Percentiles rank a stretch among this genome's conserved stretches.
Evolutionary conservation across 495 filamentous ascomycete species (phyloP).

Genomic region (Penicillium coprophilum): DNA sequence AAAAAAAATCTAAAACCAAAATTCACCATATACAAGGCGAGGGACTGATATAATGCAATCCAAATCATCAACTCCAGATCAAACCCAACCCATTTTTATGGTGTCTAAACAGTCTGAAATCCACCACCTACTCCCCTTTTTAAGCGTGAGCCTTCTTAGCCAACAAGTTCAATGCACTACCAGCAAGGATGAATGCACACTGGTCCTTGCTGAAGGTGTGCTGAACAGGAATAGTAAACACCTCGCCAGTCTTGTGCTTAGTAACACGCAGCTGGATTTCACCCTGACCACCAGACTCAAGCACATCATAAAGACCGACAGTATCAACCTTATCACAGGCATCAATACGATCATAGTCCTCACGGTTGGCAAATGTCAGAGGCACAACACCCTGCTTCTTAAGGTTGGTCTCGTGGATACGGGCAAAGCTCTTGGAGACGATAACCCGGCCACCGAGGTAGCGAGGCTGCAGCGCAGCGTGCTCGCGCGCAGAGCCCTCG

Average conservation of each 20-base stretch:
- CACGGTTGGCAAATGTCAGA: slow-evolving; percentile 78
- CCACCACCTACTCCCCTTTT: not conserved
- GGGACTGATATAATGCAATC: slow-evolving; percentile 18
- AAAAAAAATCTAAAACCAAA: slow-evolving; percentile 22
- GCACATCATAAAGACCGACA: slow-evolving; percentile 76
- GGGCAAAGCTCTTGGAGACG: slow-evolving; percentile 86
- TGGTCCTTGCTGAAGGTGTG: slow-evolving; percentile 88
- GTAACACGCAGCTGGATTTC: slow-evolving; percentile 67
- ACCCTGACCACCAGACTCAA: slow-evolving; percentile 76
- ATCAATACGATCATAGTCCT: slow-evolving; percentile 80
- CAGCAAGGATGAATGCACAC: slow-evolving; percentile 85
- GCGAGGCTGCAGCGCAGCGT: slow-evolving; percentile 93
- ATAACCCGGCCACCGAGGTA: slow-evolving; percentile 90
- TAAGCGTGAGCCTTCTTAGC: slow-evolving; percentile 50
- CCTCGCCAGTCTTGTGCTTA: slow-evolving; percentile 60
- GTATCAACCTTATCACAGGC: slow-evolving; percentile 82
- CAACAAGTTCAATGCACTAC: slow-evolving; percentile 89
- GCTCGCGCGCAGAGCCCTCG: slow-evolving; percentile 90
- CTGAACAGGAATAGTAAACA: slow-evolving; percentile 46
- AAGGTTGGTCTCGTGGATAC: slow-evolving; percentile 98
- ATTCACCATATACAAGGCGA: slow-evolving; percentile 17
- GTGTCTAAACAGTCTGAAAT: slow-evolving; percentile 8
- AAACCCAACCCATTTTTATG: slow-evolving; percentile 20
- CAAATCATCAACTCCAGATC: slow-evolving; percentile 24
- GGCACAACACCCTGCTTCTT: slow-evolving; percentile 99